A percentile compares a stretch with the other conserved stretches of the same genome.
Evolutionary conservation across 495 filamentous ascomycete species (phyloP).

Genomic region (Schizothecium vesticola): DNA sequence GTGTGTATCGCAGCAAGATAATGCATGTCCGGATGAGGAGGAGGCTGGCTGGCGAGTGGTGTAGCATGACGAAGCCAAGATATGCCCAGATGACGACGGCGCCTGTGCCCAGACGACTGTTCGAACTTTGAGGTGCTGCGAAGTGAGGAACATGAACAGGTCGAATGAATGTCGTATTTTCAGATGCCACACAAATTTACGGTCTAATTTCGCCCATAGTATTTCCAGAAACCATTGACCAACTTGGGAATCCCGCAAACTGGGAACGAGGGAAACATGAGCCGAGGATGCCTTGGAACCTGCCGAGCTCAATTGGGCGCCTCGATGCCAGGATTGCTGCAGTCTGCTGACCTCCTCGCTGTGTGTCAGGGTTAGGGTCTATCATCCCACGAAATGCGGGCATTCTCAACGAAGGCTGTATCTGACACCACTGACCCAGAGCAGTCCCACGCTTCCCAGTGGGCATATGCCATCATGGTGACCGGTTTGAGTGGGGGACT

Average conservation of each 20-base stretch:
- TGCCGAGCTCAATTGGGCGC: neutral
- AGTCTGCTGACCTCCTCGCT: neutral
- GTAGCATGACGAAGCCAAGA: slow-evolving; percentile 27
- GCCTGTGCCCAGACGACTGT: neutral
- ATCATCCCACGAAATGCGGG: too few relatives aligned
- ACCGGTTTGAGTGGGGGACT: too few relatives aligned
- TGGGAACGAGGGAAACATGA: neutral
- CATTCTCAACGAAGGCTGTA: too few relatives aligned
- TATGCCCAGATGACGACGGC: neutral
- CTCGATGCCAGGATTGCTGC: neutral
- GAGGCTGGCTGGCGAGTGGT: slow-evolving; percentile 28
- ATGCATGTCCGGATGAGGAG: slow-evolving; percentile 48
- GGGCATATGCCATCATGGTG: too few relatives aligned
- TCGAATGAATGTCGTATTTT: too few relatives aligned
- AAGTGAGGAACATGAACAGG: too few relatives aligned
- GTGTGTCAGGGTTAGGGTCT: neutral
- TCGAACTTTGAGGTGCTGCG: neutral
- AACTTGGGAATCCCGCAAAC: neutral
- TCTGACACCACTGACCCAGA: too few relatives aligned
- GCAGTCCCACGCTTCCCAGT: too few relatives aligned
- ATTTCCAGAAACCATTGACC: neutral
- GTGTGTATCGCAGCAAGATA: slow-evolving; percentile 46
- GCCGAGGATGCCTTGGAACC: neutral
- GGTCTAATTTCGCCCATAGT: neutral
- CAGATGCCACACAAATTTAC: neutral